phyloP scores from a whole-genome alignment of 345 rosid genomes.

The Aethionema arabicum region DNA sequence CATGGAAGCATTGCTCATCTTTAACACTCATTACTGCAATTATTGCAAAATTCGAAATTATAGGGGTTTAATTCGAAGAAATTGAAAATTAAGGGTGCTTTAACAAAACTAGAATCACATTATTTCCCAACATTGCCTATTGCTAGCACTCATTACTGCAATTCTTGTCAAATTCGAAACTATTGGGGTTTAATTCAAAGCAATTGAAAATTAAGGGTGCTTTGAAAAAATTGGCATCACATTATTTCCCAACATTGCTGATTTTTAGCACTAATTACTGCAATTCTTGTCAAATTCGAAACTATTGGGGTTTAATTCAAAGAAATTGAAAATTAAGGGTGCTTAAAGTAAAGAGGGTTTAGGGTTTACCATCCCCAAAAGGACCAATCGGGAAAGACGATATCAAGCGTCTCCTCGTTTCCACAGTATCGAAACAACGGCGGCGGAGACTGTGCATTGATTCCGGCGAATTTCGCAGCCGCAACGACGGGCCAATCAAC shows the following conservation, averaged over 20 bases:
- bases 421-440: conserved; percentile 76
- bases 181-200: not conserved
- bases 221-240: too few relatives aligned
- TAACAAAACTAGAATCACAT: not conserved
- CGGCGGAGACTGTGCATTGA: conserved; percentile 53
- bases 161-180: not conserved
- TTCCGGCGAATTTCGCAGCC: conserved; percentile 30
- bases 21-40: not conserved
- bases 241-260: too few relatives aligned
- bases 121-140: not conserved
- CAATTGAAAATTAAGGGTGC: not conserved
- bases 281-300: not conserved
- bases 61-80: not conserved
- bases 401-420: conserved; percentile 47
- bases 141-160: not conserved
- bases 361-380: conserved; percentile 86
- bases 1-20: not conserved
- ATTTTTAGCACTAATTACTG: not conserved
- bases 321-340: not conserved
- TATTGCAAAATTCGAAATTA: not conserved
- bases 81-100: not conserved
- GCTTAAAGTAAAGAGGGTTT: not conserved
- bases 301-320: not conserved
- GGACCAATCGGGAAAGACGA: conserved; percentile 93
- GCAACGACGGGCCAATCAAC: conserved; percentile 68